Evolutionary conservation across 352 stramenopile species (phyloP).

Genomic region (Globisporangium solare): DNA sequence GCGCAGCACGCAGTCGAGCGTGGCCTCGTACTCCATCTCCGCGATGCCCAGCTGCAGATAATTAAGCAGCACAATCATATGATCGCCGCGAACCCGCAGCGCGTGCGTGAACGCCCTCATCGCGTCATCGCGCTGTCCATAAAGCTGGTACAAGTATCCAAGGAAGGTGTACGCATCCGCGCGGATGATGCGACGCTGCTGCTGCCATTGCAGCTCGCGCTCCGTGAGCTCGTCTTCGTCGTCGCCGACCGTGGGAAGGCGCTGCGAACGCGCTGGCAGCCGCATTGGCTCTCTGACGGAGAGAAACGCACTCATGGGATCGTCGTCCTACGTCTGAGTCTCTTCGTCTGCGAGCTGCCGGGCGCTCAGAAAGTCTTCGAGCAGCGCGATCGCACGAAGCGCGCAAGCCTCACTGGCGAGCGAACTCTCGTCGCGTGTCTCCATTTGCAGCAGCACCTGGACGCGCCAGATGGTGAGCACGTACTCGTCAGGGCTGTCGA

Average conservation of each 20-base stretch:
- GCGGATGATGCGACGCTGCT: constrained; percentile 32
- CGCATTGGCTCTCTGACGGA: neutral
- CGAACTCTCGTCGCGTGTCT: constrained; percentile 7
- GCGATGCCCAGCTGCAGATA: constrained; percentile 37
- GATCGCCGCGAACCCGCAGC: constrained; percentile 31
- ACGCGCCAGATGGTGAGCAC: constrained; percentile 37
- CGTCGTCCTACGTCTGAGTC: constrained; percentile 5
- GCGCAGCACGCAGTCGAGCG: constrained; percentile 28
- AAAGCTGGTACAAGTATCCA: constrained; percentile 29
- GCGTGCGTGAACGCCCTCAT: constrained; percentile 22
- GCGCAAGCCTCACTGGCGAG: constrained; percentile 3
- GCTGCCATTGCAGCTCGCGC: constrained; percentile 18
- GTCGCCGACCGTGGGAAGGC: neutral
- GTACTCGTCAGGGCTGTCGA: constrained; percentile 54
- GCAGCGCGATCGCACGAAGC: constrained; percentile 18
- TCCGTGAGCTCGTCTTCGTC: constrained; percentile 14
- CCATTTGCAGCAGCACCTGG: constrained; percentile 18
- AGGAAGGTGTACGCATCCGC: constrained; percentile 36
- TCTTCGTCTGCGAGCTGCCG: constrained; percentile 21
- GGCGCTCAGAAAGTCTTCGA: constrained; percentile 35
- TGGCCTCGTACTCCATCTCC: constrained; percentile 29
- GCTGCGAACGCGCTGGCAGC: neutral
- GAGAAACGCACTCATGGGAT: neutral
- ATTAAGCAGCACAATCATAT: constrained; percentile 40
- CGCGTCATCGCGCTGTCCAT: constrained; percentile 25